Base-by-base conservation (phyloP, 1,284 basidiomycete genomes). In the Cutaneotrichosporon cyanovorans region DNA sequence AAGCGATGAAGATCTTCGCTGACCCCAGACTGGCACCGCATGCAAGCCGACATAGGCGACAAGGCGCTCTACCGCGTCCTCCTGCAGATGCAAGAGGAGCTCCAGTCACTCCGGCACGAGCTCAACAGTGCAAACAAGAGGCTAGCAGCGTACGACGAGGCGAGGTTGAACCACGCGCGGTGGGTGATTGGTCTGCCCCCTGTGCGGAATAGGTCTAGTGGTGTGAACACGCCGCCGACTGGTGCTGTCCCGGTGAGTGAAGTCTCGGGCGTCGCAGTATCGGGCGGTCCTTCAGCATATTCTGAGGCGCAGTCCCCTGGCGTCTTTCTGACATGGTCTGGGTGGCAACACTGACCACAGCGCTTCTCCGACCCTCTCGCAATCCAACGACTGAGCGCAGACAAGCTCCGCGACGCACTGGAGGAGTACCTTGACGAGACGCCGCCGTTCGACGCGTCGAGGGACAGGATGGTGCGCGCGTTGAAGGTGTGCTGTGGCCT, bases 401-500 rank as follows among this genome's bases (percentile, higher is more conserved):
- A 54, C 40, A 25, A 45, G 18, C 48, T 54, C n/a, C 48, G 52
- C 40, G 48, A 50, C 35, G 38, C 46, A 8, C 48, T 54, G 37
- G 52, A 54, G 45, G 37, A 23, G 11, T 54, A 54, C 43, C 52
- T 54, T 40, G 49, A 48, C 46, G 52, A 54, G 46, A 41, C 40
- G 37, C 48, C 48, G 37, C 48, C 52, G 12, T 45, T 48, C 18
- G 48, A 50, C 28, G 46, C 40, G 14, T 38, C 31, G n/a, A 46
- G 49, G 42, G 48, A 51, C 37, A 34, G 33, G 37, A 43, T 54
- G 42, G 43, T 42, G 36, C 40, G 45, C 22, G 52, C 52, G 15
- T 43, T 54, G 42, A 46, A 47, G 42, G 46, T 54, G 20, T 53
- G 51, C 51, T 53, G 51, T 38, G 51, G 51, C 30, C 46, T 53